A percentile compares a stretch with the other conserved stretches of the same genome.
These are phyloP conservation scores for Phytophthora syringae DNA, from an alignment of 352 stramenopile genomes.

Conservation along the genomic window DNA sequence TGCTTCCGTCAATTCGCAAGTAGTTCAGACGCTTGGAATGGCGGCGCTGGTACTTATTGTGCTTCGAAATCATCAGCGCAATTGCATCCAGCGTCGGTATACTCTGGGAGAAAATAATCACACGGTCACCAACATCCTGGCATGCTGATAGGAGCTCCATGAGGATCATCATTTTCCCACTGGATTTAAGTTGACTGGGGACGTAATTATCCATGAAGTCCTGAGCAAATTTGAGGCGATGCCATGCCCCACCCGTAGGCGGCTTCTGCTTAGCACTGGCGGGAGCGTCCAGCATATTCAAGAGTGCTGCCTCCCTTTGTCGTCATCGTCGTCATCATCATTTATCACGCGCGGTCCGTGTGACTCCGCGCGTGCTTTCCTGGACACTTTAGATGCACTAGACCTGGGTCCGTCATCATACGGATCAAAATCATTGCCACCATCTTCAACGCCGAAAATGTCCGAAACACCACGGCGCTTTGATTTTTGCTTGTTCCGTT, in stretches of 20 bases:
- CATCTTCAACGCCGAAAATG: slow-evolving; percentile 56
- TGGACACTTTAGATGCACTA: background rate
- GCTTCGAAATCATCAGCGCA: slow-evolving; percentile 66
- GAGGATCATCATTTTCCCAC: slow-evolving; percentile 89
- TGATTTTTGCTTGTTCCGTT: slow-evolving; percentile 46
- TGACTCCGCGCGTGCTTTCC: background rate
- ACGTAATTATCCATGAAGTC: slow-evolving; percentile 70
- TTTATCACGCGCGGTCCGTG: slow-evolving; percentile 8
- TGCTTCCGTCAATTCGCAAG: slow-evolving; percentile 86
- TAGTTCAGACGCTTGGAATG: slow-evolving; percentile 60
- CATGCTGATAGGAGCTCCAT: slow-evolving; percentile 81
- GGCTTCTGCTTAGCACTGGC: slow-evolving; percentile 9
- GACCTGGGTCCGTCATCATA: slow-evolving; percentile 26
- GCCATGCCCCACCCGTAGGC: slow-evolving; percentile 14
- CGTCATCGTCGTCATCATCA: slow-evolving; percentile 24
- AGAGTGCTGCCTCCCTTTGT: slow-evolving; percentile 54
- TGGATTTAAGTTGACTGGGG: slow-evolving; percentile 60
- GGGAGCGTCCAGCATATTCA: slow-evolving; percentile 44
- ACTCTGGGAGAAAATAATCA: slow-evolving; percentile 92
- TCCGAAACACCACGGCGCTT: slow-evolving; percentile 31
- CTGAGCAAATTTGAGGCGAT: slow-evolving; percentile 79
- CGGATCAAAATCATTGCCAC: slow-evolving; percentile 60
- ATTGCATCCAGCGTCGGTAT: slow-evolving; percentile 88
- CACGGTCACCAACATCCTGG: slow-evolving; percentile 76
- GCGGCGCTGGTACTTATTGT: slow-evolving; percentile 63